Base-by-base conservation (phyloP, 306 rosid genomes). In the Vigna mungo region DNA sequence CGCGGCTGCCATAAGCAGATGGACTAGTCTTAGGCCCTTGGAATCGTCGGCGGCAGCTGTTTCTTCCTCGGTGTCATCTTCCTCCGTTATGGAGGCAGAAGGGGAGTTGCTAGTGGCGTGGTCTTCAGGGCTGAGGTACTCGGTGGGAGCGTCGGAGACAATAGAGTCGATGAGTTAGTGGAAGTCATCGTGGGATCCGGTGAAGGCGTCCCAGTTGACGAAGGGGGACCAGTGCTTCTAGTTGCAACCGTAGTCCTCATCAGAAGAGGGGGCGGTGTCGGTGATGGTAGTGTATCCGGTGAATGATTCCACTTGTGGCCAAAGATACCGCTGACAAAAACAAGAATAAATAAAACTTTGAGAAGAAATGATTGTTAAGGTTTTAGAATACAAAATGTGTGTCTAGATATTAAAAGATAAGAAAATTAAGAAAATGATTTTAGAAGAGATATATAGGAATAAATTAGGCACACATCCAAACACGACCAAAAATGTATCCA, bases 161-260 rank as follows among this genome's bases (percentile, higher is more conserved):
- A 89, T 84, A 13, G 93, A 84, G 7, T 90, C 95, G 16, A 94
- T 80, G 61, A 90, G 85, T 71, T 84, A 85, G 32, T 84, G 93
- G 80, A 92, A 92, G 66, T 84, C 93, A 7, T 89, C 89, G 6
- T 78, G 87, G 46, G 83, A 20, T 3, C 77, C 82, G 3, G 82
- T 15, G 59, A 93, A 81, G 65, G 87, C 14, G 23, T 89, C 96
- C 98, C 96, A 92, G 83, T 92, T 93, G 68, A 86, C 89, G 12
- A 87, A 36, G 6, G 96, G 94, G 3, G 94, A 85, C 88, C 92
- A 89, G 59, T 85, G 87, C 83, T 80, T 82, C 93, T 91, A 90
- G 69, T 56, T 80, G 55, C 81, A 73, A 23, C 58, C 82, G 10
- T 72, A 15, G 53, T 74, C 76, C 0, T 84, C 84, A 5, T 84